Evolutionary conservation across 2,329 filamentous ascomycete species (phyloP).

Genomic region (Trematosphaeria pertusa): DNA sequence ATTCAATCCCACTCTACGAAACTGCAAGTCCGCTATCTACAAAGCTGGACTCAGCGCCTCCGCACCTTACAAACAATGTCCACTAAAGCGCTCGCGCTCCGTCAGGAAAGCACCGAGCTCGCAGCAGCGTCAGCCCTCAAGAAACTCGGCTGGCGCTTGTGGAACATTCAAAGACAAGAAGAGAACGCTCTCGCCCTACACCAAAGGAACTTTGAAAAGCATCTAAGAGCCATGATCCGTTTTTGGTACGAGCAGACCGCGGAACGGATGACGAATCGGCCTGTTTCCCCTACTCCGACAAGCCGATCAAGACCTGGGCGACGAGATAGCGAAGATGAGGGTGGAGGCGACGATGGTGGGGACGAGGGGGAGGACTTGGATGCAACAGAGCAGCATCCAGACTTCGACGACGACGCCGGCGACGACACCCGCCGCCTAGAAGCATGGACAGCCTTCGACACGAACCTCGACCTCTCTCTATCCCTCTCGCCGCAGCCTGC

Average conservation of each 20-base stretch:
- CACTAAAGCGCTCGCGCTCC: constrained; percentile 54
- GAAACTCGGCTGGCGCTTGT: constrained; percentile 64
- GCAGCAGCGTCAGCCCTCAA: constrained; percentile 58
- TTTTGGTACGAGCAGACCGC: constrained; percentile 60
- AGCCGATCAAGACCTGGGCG: constrained; percentile 20
- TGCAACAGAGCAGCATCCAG: constrained; percentile 2
- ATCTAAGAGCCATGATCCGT: constrained; percentile 62
- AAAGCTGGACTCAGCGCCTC: constrained; percentile 32
- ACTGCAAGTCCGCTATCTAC: constrained; percentile 40
- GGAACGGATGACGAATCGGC: constrained; percentile 30
- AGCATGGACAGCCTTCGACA: constrained; percentile 49
- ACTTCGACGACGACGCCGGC: constrained; percentile 18
- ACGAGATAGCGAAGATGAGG: constrained; percentile 11
- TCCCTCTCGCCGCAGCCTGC: constrained; percentile 33
- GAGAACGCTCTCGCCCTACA: constrained; percentile 62
- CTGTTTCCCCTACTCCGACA: constrained; percentile 32
- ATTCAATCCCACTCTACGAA: constrained; percentile 30
- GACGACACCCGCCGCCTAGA: constrained; percentile 44
- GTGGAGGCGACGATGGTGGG: constrained; percentile 8
- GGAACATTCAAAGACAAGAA: constrained; percentile 59
- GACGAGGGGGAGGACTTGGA: not conserved
- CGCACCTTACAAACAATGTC: constrained; percentile 38
- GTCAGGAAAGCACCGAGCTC: constrained; percentile 55
- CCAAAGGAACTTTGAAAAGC: constrained; percentile 61
- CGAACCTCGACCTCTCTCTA: constrained; percentile 39